Percentiles rank a stretch among this genome's conserved stretches.
Evolutionary conservation across 495 filamentous ascomycete genomes (phyloP).

Genomic region (Thozetella sp.): DNA sequence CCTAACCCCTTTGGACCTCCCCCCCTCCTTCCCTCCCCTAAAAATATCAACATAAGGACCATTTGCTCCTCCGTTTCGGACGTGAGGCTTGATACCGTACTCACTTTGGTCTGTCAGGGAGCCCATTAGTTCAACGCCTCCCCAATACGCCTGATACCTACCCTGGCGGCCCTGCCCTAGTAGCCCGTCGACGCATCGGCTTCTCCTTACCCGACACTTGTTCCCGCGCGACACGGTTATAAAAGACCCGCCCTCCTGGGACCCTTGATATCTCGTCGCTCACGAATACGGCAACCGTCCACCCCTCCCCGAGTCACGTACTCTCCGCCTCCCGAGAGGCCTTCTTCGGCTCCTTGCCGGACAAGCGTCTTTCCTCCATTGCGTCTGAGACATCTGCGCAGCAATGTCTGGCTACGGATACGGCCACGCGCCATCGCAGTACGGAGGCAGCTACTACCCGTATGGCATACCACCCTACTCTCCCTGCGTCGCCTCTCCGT

Average conservation of each 20-base stretch:
- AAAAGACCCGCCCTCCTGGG: not conserved
- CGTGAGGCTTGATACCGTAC: too few relatives aligned
- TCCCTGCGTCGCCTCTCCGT: not conserved
- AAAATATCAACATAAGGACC: too few relatives aligned
- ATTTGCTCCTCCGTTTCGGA: too few relatives aligned
- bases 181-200: not conserved
- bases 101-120: too few relatives aligned
- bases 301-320: not conserved
- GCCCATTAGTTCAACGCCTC: too few relatives aligned
- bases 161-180: too few relatives aligned
- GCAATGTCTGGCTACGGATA: constrained; percentile 43
- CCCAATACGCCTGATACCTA: too few relatives aligned
- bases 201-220: not conserved
- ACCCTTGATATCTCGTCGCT: not conserved
- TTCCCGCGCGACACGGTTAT: not conserved
- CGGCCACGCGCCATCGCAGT: constrained; percentile 33
- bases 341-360: constrained; percentile 5
- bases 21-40: too few relatives aligned
- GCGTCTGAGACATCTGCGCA: constrained; percentile 1
- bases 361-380: not conserved
- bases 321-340: constrained; percentile 4
- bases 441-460: constrained; percentile 40
- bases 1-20: too few relatives aligned
- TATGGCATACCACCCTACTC: constrained; percentile 18
- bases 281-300: not conserved